Conservation (phyloP, 169 alveolate genomes). For the Plasmodium falciparum region DNA sequence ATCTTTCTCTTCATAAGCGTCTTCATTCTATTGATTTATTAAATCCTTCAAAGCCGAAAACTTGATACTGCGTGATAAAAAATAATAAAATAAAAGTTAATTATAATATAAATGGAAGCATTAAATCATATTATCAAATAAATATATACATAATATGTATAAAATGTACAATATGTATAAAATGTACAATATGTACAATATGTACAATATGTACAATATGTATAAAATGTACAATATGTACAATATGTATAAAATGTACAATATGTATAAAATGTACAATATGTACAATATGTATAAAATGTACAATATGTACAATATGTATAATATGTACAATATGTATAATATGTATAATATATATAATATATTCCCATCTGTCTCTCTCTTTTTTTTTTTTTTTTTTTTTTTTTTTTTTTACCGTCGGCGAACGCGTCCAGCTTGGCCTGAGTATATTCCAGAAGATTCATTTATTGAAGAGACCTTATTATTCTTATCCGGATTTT, state of each 20-base stretch:
- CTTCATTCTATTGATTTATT: constrained; percentile 18
- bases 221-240: not conserved
- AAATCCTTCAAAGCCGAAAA: constrained; percentile 64
- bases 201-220: not conserved
- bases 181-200: not conserved
- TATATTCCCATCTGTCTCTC: not conserved
- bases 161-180: too few species aligned
- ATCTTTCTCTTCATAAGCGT: not conserved
- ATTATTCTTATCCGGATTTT: constrained; percentile 74
- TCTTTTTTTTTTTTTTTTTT: not conserved
- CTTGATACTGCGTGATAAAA: constrained; percentile 33
- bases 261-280: not conserved
- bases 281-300: not conserved
- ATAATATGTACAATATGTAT: not conserved
- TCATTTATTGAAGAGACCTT: constrained; percentile 11
- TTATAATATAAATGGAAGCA: not conserved
- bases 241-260: not conserved
- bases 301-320: too few species aligned
- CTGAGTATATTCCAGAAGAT: constrained; percentile 17
- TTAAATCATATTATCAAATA: not conserved
- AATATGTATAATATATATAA: not conserved
- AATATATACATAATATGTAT: not conserved
- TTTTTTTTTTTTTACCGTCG: constrained; percentile 31
- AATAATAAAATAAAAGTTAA: not conserved
- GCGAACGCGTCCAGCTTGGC: constrained; percentile 41